Conservation (phyloP, 352 stramenopile genomes). For the Globisporangium perplexum region DNA sequence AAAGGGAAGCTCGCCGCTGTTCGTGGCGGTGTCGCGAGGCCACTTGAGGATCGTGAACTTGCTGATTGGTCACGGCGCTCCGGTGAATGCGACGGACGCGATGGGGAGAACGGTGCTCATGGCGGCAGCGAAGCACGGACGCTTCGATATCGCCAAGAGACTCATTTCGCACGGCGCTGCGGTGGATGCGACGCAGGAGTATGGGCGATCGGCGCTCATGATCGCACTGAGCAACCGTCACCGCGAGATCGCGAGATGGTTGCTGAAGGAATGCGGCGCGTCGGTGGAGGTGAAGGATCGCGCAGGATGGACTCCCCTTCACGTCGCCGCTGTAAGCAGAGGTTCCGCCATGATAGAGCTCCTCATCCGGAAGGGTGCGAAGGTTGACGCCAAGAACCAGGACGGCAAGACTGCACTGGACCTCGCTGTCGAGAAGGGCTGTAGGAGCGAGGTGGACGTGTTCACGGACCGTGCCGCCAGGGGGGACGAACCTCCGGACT, state of each 20-base stretch:
- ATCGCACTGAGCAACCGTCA: slow-evolving; percentile 1
- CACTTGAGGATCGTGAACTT: background rate
- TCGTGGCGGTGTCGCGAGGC: background rate
- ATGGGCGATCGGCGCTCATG: slow-evolving; percentile 4
- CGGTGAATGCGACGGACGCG: background rate
- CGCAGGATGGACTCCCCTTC: slow-evolving; percentile 2
- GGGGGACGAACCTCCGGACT: background rate
- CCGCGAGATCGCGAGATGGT: background rate
- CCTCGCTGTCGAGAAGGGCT: slow-evolving; percentile 7
- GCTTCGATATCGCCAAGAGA: background rate
- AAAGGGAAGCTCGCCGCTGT: background rate
- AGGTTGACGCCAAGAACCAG: background rate
- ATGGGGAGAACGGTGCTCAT: slow-evolving; percentile 2
- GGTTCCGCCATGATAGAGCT: background rate
- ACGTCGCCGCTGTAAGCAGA: background rate
- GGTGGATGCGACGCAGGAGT: background rate
- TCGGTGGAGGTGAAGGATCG: slow-evolving; percentile 2
- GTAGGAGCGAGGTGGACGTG: background rate
- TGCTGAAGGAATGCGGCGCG: background rate
- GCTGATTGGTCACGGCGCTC: background rate
- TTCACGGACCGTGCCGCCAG: background rate
- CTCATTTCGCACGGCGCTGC: background rate
- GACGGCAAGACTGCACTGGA: slow-evolving; percentile 1
- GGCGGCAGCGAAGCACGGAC: slow-evolving; percentile 1
- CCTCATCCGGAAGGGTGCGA: background rate